These are phyloP conservation scores for Aspergillus biplanus DNA, from an alignment of 495 filamentous ascomycete genomes.

Conservation along the genomic window DNA sequence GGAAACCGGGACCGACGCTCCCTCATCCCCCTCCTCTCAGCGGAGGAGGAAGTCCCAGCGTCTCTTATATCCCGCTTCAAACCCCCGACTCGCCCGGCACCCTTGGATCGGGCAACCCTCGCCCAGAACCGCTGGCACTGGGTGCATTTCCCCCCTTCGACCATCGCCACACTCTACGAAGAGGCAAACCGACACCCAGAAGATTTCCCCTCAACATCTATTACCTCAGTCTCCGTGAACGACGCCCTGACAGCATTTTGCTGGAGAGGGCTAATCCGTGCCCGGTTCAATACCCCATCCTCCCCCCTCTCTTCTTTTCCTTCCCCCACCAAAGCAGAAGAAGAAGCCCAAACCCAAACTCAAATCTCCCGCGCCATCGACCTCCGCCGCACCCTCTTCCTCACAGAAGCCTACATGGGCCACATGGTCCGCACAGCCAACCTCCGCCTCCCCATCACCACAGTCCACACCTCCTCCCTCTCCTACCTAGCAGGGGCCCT, in stretches of 20 bases:
- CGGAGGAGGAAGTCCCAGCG: constrained; percentile 28
- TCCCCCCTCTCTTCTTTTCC: neutral
- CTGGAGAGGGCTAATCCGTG: constrained; percentile 39
- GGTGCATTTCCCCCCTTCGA: constrained; percentile 27
- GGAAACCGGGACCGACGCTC: constrained; percentile 38
- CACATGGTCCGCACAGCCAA: constrained; percentile 34
- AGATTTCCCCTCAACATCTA: constrained; percentile 3
- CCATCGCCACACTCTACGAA: constrained; percentile 25
- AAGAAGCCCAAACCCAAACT: constrained; percentile 16
- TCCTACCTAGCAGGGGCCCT: constrained; percentile 30
- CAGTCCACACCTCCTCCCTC: constrained; percentile 26
- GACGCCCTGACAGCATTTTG: constrained; percentile 57
- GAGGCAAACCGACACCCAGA: constrained; percentile 21
- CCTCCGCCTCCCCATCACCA: constrained; percentile 28
- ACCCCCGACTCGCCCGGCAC: neutral
- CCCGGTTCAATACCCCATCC: constrained; percentile 14
- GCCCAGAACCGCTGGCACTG: constrained; percentile 24
- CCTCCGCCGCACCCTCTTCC: constrained; percentile 32
- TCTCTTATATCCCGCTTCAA: constrained; percentile 3
- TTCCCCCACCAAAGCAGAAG: neutral
- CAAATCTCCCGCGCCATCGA: constrained; percentile 46
- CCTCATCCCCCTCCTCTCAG: constrained; percentile 35
- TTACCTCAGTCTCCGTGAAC: constrained; percentile 45
- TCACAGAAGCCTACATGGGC: constrained; percentile 46
- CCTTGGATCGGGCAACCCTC: constrained; percentile 4